Evolutionary conservation across 1,284 basidiomycete genomes (phyloP), one percentile per base, ranked within the genome.

Genomic region (Cryptococcus hybrid): DNA sequence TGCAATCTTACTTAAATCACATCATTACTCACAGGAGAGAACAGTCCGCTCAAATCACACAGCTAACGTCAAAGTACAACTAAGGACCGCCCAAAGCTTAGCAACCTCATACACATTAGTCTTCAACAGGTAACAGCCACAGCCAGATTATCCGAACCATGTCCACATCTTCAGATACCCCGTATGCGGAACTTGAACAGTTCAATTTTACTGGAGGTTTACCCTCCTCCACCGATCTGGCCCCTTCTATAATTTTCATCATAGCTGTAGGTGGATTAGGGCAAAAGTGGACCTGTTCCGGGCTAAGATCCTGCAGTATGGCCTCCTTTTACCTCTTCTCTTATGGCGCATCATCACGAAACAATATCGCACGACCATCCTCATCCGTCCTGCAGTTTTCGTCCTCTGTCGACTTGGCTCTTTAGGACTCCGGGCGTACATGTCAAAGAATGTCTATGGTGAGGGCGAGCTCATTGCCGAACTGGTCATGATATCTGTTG

Each of bases 191-290:
- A 37, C 60, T 68, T 43, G 43, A 54, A 54, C 42, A 58, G 15
- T 60, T 68, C 60, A 69, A 68, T 63, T 69, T 69, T 35, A 64
- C 69, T 3, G 69, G 69, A 11, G 69, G 69, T 7, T 62, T 60
- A 54, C 70, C 70, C 3, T 55, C 55, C 38, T 51, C 59, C 0
- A 46, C 24, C 2, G 71, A 73, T 57, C 59, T 73, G 1, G 71
- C 68, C 5, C 71, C 71, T 3, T 65, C 63, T 30, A 69, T 71
- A 50, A 44, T 73, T 54, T 73, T 73, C 57, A 30, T 64, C 15
- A 52, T 69, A 15, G 18, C 60, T 15, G 70, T 70, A 47, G 63
- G 70, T 66, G n/a, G 9, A 34, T 58, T 38, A 38, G 7, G 15
- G 13, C 3, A 2, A 24, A n/a, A 12, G 3, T 52, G 39, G 12